Conservation (phyloP, 345 rosid genomes). For the Fremontodendron californicum region DNA sequence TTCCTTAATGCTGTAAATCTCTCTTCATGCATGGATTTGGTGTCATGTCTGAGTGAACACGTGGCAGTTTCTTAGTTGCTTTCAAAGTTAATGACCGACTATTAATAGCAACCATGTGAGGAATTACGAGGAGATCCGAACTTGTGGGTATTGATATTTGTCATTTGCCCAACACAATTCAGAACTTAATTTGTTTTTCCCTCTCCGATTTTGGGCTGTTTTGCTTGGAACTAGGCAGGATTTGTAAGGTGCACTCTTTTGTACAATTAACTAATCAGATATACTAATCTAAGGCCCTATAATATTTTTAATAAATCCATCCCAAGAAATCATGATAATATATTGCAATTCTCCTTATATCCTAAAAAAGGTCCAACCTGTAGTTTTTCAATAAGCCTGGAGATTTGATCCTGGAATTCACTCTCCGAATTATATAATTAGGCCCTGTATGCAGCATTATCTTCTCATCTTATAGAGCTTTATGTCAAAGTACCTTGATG, state of each 20-base stretch:
- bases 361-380: not conserved
- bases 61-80: not conserved
- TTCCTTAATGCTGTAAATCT: not conserved
- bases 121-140: not conserved
- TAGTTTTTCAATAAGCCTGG: too few species aligned
- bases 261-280: not conserved
- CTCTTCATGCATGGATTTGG: not conserved
- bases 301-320: not conserved
- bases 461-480: not conserved
- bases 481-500: not conserved
- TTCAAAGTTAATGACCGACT: not conserved
- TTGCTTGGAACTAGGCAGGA: not conserved
- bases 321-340: not conserved
- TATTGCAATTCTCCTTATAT: not conserved
- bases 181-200: not conserved
- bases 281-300: not conserved
- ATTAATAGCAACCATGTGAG: slow-evolving; percentile 16
- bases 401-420: not conserved
- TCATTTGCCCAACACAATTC: not conserved
- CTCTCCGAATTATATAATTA: not conserved
- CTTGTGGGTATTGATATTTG: not conserved
- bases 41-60: not conserved
- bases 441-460: not conserved
- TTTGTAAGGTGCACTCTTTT: not conserved
- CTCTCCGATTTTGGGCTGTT: not conserved